Conservation (phyloP, 2,329 filamentous ascomycete species). For the Neonectria neomacrospora region DNA sequence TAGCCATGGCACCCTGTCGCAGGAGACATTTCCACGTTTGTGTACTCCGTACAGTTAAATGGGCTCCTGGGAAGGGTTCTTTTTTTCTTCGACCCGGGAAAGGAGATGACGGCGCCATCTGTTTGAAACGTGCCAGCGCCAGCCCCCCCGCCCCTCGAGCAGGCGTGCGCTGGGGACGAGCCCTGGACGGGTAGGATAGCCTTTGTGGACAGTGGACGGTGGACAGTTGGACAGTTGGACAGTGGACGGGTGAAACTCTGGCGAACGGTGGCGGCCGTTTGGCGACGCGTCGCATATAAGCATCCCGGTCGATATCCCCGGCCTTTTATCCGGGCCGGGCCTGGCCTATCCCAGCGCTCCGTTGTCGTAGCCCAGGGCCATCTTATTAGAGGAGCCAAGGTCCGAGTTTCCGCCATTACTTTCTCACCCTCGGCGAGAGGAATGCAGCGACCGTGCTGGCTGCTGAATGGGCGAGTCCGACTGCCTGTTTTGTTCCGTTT, state of each 20-base stretch:
- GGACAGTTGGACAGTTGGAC: too few species aligned
- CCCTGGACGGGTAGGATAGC: too few species aligned
- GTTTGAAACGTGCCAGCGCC: conserved; percentile 24
- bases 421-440: neutral
- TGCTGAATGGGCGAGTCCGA: neutral
- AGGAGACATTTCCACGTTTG: too few species aligned
- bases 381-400: conserved; percentile 3
- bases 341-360: neutral
- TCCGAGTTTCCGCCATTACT: neutral
- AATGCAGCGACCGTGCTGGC: neutral
- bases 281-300: conserved; percentile 18
- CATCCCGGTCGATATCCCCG: conserved; percentile 9
- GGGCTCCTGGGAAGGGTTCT: neutral
- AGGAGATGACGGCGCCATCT: conserved; percentile 7
- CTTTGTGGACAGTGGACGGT: too few species aligned
- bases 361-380: neutral
- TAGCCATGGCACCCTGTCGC: too few species aligned
- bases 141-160: too few species aligned
- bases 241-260: conserved; percentile 16
- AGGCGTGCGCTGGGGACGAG: too few species aligned
- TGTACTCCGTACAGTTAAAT: neutral
- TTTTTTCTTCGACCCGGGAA: neutral
- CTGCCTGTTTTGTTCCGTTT: neutral
- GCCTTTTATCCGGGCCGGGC: neutral
- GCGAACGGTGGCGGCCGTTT: conserved; percentile 23